Base-by-base conservation (phyloP, 345 rosid species). In the Aquilaria malaccensis region DNA sequence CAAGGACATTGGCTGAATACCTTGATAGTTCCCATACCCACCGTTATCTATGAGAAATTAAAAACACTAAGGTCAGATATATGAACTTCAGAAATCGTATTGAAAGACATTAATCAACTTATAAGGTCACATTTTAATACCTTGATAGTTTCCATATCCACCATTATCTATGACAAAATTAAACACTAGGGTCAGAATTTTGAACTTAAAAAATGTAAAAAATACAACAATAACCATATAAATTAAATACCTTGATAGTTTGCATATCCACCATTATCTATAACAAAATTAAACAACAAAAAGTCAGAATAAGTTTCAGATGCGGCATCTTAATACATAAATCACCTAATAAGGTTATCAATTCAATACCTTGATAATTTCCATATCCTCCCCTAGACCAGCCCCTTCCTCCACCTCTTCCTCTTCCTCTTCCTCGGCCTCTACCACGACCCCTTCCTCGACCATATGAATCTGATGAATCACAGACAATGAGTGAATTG, bases 391-490 rank as follows among this genome's bases (percentile, higher is more conserved):
- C 67, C 67, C 75, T 66, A 51, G 55, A 43, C 75, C 71, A 72
- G 54, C 51, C 29, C 52, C 75, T 48, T 55, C 82, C 70, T 53
- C 79, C 62, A 13, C 77, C 77, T 59, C 73, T 65, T 13, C 77
- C 77, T 59, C 73, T 73, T 51, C 81, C 77, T 58, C 85, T 77
- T 37, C 81, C 81, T 64, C 64, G 72, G 48, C 76, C 85, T 68
- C 77, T 73, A 11, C 79, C 79, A 64, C 73, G 75, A 55, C 81
- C 77, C 56, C 83, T 77, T 37, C 81, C 81, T 64, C 64, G 72
- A 43, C 76, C 85, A 76, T 78, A 74, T 4, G 72, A 74, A 67
- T 76, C 85, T 81, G 64, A 50, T 4, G 67, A 31, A 43, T 31
- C 46, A 60, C 9, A 14, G 10, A 0, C n/a, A 43, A 52, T 9